Evolutionary conservation across 164 flowering plant species (phyloP), one percentile per base, ranked within the genome.

Genomic region (Annona cherimola): DNA sequence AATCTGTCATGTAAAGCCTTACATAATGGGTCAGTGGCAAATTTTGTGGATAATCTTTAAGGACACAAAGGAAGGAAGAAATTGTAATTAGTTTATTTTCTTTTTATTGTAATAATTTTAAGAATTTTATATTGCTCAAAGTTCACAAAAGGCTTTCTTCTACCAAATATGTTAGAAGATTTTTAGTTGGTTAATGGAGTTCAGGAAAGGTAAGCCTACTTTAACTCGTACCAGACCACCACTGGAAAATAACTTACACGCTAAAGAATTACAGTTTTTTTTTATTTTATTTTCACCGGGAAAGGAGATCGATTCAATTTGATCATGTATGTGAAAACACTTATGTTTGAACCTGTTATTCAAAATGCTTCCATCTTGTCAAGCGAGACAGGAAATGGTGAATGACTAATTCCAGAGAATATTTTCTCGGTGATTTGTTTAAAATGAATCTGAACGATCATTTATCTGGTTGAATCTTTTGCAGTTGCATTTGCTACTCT

Each of bases 401-500:
- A 50, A 8, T 50, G 14, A 50, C 14, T 50, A 16, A 16, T 42
- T 26, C 35, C 5, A 12, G 26, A 16, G 18, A 35, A 69, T 55
- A 12, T 63, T 16, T 41, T 12, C 44, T 63, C 40, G 41, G 16
- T 40, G 41, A 63, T 66, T n/a, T 19, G 6, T 35, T 43, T 66
- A n/a, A 50, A 42, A 18, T 43, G 9, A 39, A 16, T 39, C 41
- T 12, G 16, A 40, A 63, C 5, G 8, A 41, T 43, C 46, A 39
- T 62, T 73, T 6, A 40, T 73, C 39, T 39, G 66, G 7, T 74
- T 73, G 71, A 26, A 44, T 57, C 69, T 77, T 9, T 76, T 67
- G 76, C 86, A 92, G 96, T 87, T 75, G 92, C 97, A 63, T 93
- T 93, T 89, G 84, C 97, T 60, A 87, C 81, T 45, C 99, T 96